Conservation (phyloP, 2,329 filamentous ascomycete species). For the Decorospora gaudefroyi region DNA sequence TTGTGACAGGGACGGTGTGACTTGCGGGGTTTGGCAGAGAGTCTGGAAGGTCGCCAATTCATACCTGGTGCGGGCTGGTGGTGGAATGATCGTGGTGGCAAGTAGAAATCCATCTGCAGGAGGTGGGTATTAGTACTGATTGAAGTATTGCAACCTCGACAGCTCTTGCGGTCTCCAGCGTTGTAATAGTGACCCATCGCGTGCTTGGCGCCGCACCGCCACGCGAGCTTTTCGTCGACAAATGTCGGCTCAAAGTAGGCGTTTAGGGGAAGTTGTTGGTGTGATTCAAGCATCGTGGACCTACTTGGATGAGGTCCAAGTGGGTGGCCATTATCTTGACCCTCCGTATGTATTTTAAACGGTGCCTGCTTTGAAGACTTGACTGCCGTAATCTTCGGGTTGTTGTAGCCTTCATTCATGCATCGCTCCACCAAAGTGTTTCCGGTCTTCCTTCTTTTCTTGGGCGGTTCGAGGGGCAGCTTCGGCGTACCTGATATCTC, state of each 20-base stretch:
- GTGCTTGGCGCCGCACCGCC: slow-evolving; percentile 37
- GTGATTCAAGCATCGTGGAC: slow-evolving; percentile 22
- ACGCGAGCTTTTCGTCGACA: slow-evolving; percentile 23
- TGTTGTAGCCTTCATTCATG: not conserved
- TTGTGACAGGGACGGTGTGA: slow-evolving; percentile 24
- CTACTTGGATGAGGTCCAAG: slow-evolving; percentile 14
- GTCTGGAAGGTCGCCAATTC: slow-evolving; percentile 29
- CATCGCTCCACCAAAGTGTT: not conserved
- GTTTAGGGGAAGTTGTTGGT: slow-evolving; percentile 26
- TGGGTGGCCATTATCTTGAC: not conserved
- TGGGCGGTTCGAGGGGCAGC: not conserved
- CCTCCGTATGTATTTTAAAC: no score
- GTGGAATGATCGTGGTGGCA: slow-evolving; percentile 23
- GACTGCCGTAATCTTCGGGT: not conserved
- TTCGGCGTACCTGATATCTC: no score
- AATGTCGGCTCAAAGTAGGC: slow-evolving; percentile 27
- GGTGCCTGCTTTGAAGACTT: not conserved
- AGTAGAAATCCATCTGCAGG: slow-evolving; percentile 38
- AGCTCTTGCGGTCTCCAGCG: slow-evolving; percentile 31
- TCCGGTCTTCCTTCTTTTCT: not conserved
- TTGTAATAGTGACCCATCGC: slow-evolving; percentile 38
- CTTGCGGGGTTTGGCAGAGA: slow-evolving; percentile 7
- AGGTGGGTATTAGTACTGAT: slow-evolving; percentile 14
- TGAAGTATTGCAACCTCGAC: slow-evolving; percentile 30
- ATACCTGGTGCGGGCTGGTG: slow-evolving; percentile 22